Percentiles rank a stretch among this genome's conserved stretches.
phyloP scores from a whole-genome alignment of 768 basidiomycete genomes.

The Mrakia frigida region DNA sequence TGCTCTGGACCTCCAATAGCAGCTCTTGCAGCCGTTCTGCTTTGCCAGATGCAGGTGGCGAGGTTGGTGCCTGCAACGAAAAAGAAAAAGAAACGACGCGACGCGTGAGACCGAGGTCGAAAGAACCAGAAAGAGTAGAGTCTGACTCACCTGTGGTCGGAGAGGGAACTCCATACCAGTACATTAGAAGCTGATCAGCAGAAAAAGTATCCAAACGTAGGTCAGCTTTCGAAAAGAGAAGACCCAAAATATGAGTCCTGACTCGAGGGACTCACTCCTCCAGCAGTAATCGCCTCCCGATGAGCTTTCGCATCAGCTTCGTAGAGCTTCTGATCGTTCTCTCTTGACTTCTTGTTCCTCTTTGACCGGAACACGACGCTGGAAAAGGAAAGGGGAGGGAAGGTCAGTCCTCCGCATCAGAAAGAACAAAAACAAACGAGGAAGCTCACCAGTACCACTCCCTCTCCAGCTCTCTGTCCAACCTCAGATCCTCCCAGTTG shows the following conservation, averaged over 20 bases:
- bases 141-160: conserved; percentile 50
- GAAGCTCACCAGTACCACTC: conserved; percentile 65
- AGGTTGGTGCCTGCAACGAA: conserved; percentile 62
- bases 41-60: conserved; percentile 90
- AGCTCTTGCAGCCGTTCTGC: conserved; percentile 70
- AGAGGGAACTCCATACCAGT: conserved; percentile 89
- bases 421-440: background rate
- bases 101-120: too few relatives aligned
- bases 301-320: conserved; percentile 82
- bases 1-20: conserved; percentile 78
- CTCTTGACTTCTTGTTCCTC: conserved; percentile 60
- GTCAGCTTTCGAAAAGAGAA: background rate
- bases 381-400: conserved; percentile 49
- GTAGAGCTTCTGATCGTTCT: conserved; percentile 62
- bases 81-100: too few relatives aligned
- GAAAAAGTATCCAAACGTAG: conserved; percentile 27
- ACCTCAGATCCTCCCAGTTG: conserved; percentile 71
- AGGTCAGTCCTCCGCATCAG: conserved; percentile 34
- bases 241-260: background rate
- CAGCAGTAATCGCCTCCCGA: conserved; percentile 83
- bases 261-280: conserved; percentile 75
- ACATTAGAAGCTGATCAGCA: conserved; percentile 63
- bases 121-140: too few relatives aligned
- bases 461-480: conserved; percentile 56
- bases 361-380: conserved; percentile 82